Percentiles rank a stretch among this genome's conserved stretches.
phyloP scores from a whole-genome alignment of 2,329 filamentous ascomycete species.

The Fonsecaea pedrosoi region DNA sequence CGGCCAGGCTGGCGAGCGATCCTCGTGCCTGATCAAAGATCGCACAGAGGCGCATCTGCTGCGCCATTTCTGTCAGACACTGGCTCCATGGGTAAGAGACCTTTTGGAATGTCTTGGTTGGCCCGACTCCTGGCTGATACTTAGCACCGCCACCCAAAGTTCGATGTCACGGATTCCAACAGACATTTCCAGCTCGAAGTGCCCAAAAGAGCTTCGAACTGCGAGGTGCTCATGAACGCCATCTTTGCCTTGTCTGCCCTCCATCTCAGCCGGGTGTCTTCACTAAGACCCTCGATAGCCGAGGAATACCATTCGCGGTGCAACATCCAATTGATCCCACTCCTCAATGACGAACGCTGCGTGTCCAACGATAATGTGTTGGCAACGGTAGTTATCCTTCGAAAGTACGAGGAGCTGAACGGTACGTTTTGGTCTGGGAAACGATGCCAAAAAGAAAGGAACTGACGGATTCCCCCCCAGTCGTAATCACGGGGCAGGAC shows the following conservation, averaged over 20 bases:
- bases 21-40: background rate
- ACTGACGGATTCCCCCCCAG: background rate
- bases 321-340: background rate
- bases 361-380: background rate
- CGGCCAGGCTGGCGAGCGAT: background rate
- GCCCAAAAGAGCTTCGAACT: background rate
- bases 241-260: background rate
- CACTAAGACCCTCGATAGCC: background rate
- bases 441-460: background rate
- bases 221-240: background rate
- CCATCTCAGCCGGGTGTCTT: background rate
- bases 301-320: background rate
- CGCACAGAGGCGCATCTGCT: background rate
- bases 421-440: background rate
- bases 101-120: no score
- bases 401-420: background rate
- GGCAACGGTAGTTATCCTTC: background rate
- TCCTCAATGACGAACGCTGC: background rate
- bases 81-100: background rate
- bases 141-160: background rate
- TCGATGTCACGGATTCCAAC: background rate
- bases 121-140: no score
- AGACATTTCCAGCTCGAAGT: background rate
- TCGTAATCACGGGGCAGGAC: background rate
- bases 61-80: background rate